Evolutionary conservation across 2,329 filamentous ascomycete species (phyloP).

Genomic region (Coniella lustricola): DNA sequence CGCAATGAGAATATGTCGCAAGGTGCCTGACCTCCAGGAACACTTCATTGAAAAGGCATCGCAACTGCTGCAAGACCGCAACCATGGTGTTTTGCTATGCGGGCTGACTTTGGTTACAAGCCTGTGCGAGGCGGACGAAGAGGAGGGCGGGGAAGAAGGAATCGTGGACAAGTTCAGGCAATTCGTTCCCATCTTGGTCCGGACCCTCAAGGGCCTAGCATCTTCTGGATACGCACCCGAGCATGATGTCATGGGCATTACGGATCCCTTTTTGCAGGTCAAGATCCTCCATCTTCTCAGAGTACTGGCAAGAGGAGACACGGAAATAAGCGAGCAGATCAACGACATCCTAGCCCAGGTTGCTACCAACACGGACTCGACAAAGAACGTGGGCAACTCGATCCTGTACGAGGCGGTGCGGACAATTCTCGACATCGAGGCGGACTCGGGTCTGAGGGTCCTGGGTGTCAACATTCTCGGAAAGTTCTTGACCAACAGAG

Average conservation of each 20-base stretch:
- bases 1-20: slow-evolving; percentile 97
- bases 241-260: slow-evolving; percentile 96
- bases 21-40: slow-evolving; percentile 94
- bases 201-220: slow-evolving; percentile 84
- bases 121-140: slow-evolving; percentile 84
- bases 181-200: slow-evolving; percentile 76
- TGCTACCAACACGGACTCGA: slow-evolving; percentile 94
- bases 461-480: slow-evolving; percentile 96
- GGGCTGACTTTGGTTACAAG: slow-evolving; percentile 86
- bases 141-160: slow-evolving; percentile 78
- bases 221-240: slow-evolving; percentile 96
- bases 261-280: slow-evolving; percentile 94
- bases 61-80: slow-evolving; percentile 79
- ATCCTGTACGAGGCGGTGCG: slow-evolving; percentile 96
- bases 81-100: slow-evolving; percentile 90
- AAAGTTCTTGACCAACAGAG: slow-evolving; percentile 95
- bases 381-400: slow-evolving; percentile 97
- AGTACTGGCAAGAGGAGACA: slow-evolving; percentile 79
- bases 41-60: slow-evolving; percentile 95
- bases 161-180: slow-evolving; percentile 87
- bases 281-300: slow-evolving; percentile 85
- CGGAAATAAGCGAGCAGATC: slow-evolving; percentile 88
- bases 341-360: slow-evolving; percentile 98
- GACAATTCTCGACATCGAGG: slow-evolving; percentile 96
- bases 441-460: slow-evolving; percentile 88